These are phyloP conservation scores for Fusarium humuli DNA, from an alignment of 2,329 filamentous ascomycete genomes.

Conservation along the genomic window DNA sequence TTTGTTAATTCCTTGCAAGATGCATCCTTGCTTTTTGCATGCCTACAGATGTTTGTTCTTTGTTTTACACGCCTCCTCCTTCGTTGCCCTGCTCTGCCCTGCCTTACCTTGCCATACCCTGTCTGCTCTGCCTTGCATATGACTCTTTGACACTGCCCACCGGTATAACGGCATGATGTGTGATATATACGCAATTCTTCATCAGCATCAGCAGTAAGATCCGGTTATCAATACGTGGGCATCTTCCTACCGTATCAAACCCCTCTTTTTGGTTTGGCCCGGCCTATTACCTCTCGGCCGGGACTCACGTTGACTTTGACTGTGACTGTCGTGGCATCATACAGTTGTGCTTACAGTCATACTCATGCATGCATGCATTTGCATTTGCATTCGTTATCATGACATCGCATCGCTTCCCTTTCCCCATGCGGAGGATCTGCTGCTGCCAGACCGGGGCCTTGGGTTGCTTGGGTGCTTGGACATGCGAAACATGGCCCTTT, in stretches of 20 bases:
- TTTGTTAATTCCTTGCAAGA: conserved; percentile 29
- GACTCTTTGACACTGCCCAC: conserved; percentile 21
- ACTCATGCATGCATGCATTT: conserved; percentile 19
- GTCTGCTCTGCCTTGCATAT: conserved; percentile 5
- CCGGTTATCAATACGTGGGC: conserved; percentile 27
- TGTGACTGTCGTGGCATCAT: conserved; percentile 28
- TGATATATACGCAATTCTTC: conserved; percentile 31
- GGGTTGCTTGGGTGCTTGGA: not conserved
- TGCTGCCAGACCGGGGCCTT: conserved; percentile 18
- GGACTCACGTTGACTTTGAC: not conserved
- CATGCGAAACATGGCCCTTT: conserved; percentile 29
- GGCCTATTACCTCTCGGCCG: conserved; percentile 28
- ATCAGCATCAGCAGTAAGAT: conserved; percentile 32
- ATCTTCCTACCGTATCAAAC: conserved; percentile 23
- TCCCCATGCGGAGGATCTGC: conserved; percentile 35
- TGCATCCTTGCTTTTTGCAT: conserved; percentile 15
- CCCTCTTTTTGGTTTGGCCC: conserved; percentile 8
- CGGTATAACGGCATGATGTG: conserved; percentile 34
- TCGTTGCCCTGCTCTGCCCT: not conserved
- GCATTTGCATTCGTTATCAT: conserved; percentile 16
- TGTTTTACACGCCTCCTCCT: conserved; percentile 32
- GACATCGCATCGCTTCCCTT: conserved; percentile 21
- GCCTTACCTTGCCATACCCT: not conserved
- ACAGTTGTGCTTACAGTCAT: conserved; percentile 24
- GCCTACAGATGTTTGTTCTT: conserved; percentile 15